Conservation (phyloP, 2,329 filamentous ascomycete genomes). For the Coniochaeta sp. region DNA sequence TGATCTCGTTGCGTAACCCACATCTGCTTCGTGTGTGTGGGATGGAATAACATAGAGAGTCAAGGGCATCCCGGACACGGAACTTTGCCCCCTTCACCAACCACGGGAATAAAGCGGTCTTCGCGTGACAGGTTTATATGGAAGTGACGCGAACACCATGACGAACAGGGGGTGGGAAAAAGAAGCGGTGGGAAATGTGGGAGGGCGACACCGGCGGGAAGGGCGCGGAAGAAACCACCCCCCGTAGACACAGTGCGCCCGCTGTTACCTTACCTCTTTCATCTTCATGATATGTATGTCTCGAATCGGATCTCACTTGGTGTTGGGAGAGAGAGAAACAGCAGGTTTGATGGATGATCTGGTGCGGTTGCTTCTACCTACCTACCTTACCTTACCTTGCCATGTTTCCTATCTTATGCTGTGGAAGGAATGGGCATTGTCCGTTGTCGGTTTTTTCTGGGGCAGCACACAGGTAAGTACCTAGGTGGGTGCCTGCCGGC, state of each 20-base stretch:
- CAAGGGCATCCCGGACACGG: not conserved
- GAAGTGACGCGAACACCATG: too few relatives aligned
- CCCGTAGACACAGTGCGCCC: not conserved
- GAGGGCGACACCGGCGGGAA: too few relatives aligned
- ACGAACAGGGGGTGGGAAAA: too few relatives aligned
- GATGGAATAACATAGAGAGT: not conserved
- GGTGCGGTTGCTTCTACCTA: not conserved
- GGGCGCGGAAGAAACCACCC: not conserved
- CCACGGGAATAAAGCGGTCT: not conserved
- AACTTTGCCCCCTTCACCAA: not conserved
- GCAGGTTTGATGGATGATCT: too few relatives aligned
- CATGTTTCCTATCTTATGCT: too few relatives aligned
- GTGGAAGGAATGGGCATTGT: not conserved
- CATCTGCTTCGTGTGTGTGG: too few relatives aligned
- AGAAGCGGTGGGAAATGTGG: too few relatives aligned
- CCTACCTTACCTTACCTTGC: too few relatives aligned
- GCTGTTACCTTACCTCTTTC: too few relatives aligned
- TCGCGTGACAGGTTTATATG: not conserved
- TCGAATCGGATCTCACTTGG: not conserved
- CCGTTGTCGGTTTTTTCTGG: too few relatives aligned
- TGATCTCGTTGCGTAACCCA: conserved; percentile 1
- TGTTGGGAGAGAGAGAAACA: too few relatives aligned
- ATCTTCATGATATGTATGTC: not conserved
- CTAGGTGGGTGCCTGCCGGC: too few relatives aligned
- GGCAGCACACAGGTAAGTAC: not conserved